Percentiles rank a stretch among this genome's conserved stretches.
Evolutionary conservation across 2,329 filamentous ascomycete species (phyloP).

Genomic region (Venturia oleaginea): DNA sequence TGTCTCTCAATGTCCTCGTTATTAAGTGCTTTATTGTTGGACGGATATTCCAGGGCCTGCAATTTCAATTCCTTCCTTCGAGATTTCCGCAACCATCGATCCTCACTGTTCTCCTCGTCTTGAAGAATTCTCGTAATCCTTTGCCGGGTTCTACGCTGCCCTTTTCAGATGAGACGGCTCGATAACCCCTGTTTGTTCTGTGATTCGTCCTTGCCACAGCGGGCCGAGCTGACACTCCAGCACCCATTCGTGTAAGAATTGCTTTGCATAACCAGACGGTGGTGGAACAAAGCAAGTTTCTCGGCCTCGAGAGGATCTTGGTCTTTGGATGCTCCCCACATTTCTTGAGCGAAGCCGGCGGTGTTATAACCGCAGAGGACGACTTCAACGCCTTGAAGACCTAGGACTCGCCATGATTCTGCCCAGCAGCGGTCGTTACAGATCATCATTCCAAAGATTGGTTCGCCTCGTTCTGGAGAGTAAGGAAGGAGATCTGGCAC

Average conservation of each 20-base stretch:
- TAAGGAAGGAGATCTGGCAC: constrained; percentile 33
- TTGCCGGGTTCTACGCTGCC: not conserved
- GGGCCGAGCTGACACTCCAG: constrained; percentile 40
- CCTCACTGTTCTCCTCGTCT: not conserved
- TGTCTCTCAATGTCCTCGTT: too few relatives aligned
- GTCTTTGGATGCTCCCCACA: constrained; percentile 30
- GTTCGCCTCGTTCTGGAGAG: constrained; percentile 35
- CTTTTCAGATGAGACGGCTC: constrained; percentile 25
- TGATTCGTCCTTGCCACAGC: constrained; percentile 36
- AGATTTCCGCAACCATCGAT: too few relatives aligned
- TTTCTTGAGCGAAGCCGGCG: constrained; percentile 38
- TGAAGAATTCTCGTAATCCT: too few relatives aligned
- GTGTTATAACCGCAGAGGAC: constrained; percentile 44
- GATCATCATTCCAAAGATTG: constrained; percentile 46
- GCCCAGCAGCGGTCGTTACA: constrained; percentile 47
- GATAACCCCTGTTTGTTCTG: constrained; percentile 18
- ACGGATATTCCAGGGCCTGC: too few relatives aligned
- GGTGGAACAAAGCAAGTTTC: constrained; percentile 39
- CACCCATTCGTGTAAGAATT: constrained; percentile 44
- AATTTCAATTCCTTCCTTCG: too few relatives aligned
- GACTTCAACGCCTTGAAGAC: constrained; percentile 41
- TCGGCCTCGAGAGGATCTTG: constrained; percentile 36
- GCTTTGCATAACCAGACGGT: constrained; percentile 42
- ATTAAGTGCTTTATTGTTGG: too few relatives aligned
- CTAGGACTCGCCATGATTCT: constrained; percentile 43